Evolutionary conservation across 805 yeast genomes (phyloP).

Genomic region (Nakazawaea peltata): DNA sequence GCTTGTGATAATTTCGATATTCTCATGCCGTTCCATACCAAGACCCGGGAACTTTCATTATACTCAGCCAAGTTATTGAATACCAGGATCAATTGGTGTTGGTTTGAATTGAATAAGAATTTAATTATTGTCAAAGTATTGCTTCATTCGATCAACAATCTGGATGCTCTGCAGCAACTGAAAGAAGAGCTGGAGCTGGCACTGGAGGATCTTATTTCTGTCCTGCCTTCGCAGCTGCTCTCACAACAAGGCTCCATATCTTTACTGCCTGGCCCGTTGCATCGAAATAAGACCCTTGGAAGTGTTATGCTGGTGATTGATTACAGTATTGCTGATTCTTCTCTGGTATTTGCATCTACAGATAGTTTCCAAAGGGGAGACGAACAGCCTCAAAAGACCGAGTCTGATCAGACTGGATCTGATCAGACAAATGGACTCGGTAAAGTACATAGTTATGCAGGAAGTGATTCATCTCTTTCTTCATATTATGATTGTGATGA

Average conservation of each 20-base stretch:
- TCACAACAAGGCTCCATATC: too few relatives aligned
- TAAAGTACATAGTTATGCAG: too few relatives aligned
- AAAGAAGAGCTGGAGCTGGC: too few relatives aligned
- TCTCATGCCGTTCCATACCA: conserved; percentile 46
- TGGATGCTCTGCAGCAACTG: too few relatives aligned
- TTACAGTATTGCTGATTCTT: conserved; percentile 3
- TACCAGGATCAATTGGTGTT: conserved; percentile 48
- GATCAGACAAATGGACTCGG: too few relatives aligned
- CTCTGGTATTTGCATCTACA: too few relatives aligned
- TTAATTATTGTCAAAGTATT: conserved; percentile 14
- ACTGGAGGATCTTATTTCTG: background rate
- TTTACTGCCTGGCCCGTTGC: conserved; percentile 1
- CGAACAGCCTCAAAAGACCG: too few relatives aligned
- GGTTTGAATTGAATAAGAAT: conserved; percentile 43
- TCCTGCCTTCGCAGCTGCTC: too few relatives aligned
- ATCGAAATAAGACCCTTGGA: conserved; percentile 3
- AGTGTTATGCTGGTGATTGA: conserved; percentile 9
- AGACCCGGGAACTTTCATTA: conserved; percentile 41
- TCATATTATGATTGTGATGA: too few relatives aligned
- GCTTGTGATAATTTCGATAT: conserved; percentile 30
- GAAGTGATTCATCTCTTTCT: too few relatives aligned
- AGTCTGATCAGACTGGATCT: too few relatives aligned
- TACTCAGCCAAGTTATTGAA: conserved; percentile 37
- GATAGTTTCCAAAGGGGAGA: background rate
- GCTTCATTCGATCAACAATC: conserved; percentile 3